Conservation (phyloP, 331 rosid genomes). For the Spiraea crenata region DNA sequence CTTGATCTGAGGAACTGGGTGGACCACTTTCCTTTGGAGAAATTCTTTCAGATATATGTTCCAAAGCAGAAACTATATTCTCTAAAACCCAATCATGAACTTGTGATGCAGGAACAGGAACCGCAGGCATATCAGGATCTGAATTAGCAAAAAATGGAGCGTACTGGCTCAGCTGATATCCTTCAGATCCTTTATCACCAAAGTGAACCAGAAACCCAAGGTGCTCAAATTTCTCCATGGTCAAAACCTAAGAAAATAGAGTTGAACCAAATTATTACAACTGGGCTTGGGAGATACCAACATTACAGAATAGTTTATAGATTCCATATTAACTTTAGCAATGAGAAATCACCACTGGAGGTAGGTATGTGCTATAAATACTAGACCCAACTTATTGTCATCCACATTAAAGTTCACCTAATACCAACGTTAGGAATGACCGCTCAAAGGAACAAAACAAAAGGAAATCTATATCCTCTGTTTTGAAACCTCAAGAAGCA, state of each 20-base stretch:
- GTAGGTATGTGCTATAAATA: background rate
- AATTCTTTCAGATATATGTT: conserved; percentile 74
- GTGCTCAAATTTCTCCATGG: conserved; percentile 91
- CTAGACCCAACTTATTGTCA: background rate
- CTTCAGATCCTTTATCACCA: conserved; percentile 80
- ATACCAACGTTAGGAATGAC: background rate
- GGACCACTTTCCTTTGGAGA: conserved; percentile 87
- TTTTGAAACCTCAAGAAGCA: background rate
- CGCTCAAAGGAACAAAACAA: background rate
- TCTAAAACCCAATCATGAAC: conserved; percentile 86
- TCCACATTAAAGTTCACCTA: background rate
- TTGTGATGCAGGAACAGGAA: conserved; percentile 85
- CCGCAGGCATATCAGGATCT: conserved; percentile 99
- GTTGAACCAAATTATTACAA: conserved; percentile 26
- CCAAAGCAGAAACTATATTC: conserved; percentile 79
- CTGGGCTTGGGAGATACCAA: conserved; percentile 15
- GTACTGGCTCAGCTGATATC: conserved; percentile 67
- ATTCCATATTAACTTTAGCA: background rate
- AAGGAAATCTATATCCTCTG: background rate
- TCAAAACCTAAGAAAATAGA: conserved; percentile 64
- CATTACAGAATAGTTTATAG: background rate
- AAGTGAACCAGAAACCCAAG: conserved; percentile 87
- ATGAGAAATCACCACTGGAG: background rate
- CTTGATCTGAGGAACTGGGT: conserved; percentile 73
- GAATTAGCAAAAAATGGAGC: conserved; percentile 98